A percentile compares a stretch with the other conserved stretches of the same genome.
Conservation (phyloP, 345 rosid species). For the Orychophragmus violaceus region DNA sequence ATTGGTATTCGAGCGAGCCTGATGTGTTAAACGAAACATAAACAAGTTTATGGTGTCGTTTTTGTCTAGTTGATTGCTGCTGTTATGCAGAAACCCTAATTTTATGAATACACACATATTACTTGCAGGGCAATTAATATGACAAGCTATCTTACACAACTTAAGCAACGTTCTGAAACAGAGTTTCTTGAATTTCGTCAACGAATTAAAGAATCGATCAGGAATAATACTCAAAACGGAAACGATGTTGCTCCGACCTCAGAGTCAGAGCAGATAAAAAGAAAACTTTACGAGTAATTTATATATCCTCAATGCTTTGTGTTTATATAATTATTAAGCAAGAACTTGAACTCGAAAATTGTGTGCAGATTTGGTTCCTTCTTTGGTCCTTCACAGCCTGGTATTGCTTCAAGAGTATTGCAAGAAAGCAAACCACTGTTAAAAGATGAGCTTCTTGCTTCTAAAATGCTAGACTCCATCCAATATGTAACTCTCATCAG, state of each 20-base stretch:
- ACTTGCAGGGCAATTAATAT: neutral
- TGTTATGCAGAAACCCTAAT: neutral
- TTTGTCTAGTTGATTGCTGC: neutral
- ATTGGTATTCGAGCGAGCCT: neutral
- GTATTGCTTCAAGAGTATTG: constrained; percentile 71
- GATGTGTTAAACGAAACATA: no score
- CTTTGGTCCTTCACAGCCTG: constrained; percentile 82
- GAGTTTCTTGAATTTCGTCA: constrained; percentile 56
- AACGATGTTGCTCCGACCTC: constrained; percentile 16
- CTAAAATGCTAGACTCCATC: constrained; percentile 29
- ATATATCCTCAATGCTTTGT: neutral
- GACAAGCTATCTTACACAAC: neutral
- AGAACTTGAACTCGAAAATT: no score
- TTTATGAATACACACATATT: neutral
- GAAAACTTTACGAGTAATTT: constrained; percentile 49
- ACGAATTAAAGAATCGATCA: constrained; percentile 51
- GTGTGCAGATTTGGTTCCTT: constrained; percentile 77
- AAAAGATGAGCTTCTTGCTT: constrained; percentile 46
- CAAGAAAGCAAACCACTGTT: constrained; percentile 74
- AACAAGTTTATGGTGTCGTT: neutral
- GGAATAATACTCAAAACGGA: constrained; percentile 43
- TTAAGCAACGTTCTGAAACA: neutral
- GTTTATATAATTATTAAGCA: neutral
- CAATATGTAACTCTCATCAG: constrained; percentile 36
- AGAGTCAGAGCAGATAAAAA: constrained; percentile 25